Evolutionary conservation across 371 early-diverging fungal genomes (phyloP), one percentile per base, ranked within the genome.

Genomic region (Furculomyces boomerangus): DNA sequence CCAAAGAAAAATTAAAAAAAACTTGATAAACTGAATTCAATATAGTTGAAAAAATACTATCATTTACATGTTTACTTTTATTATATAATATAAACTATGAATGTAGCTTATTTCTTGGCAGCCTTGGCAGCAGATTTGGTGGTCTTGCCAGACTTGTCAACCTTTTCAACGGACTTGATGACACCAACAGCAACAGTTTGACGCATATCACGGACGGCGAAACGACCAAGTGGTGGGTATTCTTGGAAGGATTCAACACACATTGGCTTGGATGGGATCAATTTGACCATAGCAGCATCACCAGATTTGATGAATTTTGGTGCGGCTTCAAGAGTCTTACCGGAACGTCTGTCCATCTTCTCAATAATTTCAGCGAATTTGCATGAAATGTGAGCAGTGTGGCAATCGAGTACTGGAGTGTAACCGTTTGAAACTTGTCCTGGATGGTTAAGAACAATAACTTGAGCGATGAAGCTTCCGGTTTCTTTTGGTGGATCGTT

Each of bases 131-230:
- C 70, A 25, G 64, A 60, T 64, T 65, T 67, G 68, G 71, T 71
- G 58, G 57, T 50, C 71, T 71, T 71, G 65, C 76, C 80, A 43
- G 79, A 70, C 70, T 77, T 74, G 73, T 80, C 81, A 31, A 59
- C 61, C 86, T 90, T 90, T 70, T 83, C 84, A 58, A 89, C 91
- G 60, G 80, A 50, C 86, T 91, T 91, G 81, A 93, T 88, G 77
- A 93, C 92, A 81, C 94, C 94, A 72, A 85, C 84, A 66, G 87
- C 87, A 53, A 88, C 84, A 65, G 88, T 86, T 69, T 86, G 86
- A 76, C 93, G 77, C 90, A 89, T 88, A 70, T 92, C 93, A 83
- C 93, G 90, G 76, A 93, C 88, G 71, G 90, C 92, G 78, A 93
- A 93, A 75, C 93, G 90, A 68, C 93, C 92, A 51, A 92, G 84